A percentile compares a stretch with the other conserved stretches of the same genome.
These are phyloP conservation scores for Liriodendron chinense DNA, from an alignment of 164 flowering plant species.

Conservation along the genomic window DNA sequence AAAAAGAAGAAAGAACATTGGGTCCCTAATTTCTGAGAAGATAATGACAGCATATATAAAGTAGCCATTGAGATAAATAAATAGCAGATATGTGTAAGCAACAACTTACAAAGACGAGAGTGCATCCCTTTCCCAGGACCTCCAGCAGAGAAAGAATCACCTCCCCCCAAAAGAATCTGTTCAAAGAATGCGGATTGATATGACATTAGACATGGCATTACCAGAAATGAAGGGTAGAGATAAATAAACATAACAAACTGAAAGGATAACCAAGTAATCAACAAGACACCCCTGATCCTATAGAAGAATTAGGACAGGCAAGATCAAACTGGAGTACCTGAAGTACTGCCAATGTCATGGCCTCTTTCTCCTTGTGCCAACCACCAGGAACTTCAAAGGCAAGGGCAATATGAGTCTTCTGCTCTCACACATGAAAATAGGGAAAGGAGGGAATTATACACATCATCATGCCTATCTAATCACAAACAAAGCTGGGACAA, in stretches of 20 bases:
- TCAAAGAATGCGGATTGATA: neutral
- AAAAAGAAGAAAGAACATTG: neutral
- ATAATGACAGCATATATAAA: neutral
- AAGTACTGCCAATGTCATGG: conserved; percentile 73
- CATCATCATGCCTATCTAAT: neutral
- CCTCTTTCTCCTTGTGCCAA: conserved; percentile 73
- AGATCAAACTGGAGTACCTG: conserved; percentile 45
- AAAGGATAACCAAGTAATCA: neutral
- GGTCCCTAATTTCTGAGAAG: neutral
- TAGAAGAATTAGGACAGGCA: neutral
- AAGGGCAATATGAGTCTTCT: conserved; percentile 80
- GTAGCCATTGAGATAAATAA: neutral
- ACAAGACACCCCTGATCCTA: neutral
- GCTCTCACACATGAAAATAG: conserved; percentile 12
- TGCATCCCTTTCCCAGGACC: conserved; percentile 98
- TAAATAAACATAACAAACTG: neutral
- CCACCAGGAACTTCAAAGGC: conserved; percentile 95
- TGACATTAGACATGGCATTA: neutral
- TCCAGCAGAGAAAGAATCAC: conserved; percentile 93
- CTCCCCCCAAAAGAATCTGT: conserved; percentile 93
- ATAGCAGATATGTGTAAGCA: neutral
- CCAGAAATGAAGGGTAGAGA: neutral
- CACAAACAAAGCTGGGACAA: neutral
- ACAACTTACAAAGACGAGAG: conserved; percentile 83
- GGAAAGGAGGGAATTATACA: neutral